Base-by-base conservation (phyloP, 192 early-diverging fungal species). In the Backusella morwellensis region DNA sequence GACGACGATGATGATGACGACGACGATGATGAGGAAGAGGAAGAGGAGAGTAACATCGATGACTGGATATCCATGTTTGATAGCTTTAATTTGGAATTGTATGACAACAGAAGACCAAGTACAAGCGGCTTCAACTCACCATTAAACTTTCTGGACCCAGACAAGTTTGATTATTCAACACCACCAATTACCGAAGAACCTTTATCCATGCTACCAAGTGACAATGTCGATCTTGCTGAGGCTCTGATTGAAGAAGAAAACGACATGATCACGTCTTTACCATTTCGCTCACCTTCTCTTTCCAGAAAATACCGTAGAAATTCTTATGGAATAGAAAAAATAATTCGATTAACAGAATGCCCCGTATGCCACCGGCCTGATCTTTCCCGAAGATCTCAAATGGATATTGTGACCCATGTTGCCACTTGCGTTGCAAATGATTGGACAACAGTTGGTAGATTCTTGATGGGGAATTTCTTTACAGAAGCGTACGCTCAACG, bases 321-420 rank as follows among this genome's bases (percentile, higher is more conserved):
- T 26, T 63, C 56, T 63, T 63, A 29, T 29, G 56, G 29, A 34
- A 75, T 76, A 26, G 93, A 94, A 79, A 85, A 89, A 68, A 70
- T 94, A 29, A 91, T 93, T 73, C 78, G 82, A 21, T 82, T 94
- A 52, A 85, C 84, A 26, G 84, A 87, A 21, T 95, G 94, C 75
- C 93, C 93, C 26, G 87, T 94, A 52, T 95, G 94, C 76, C 85
- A 87, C 74, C 84, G 80, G 68, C 82, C 86, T 32, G 83, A 82
- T 72, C 87, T 90, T 15, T 79, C 70, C 54, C 79, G 77, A 66
- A 82, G 78, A 66, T 56, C 74, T 3, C 90, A 93, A 80, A 85
- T 93, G 42, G 93, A 93, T 72, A 87, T 93, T 11, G 86, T 94
- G 21, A 92, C 91, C 0, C 94, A 95, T 74, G 85, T 95, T 66